These are phyloP conservation scores for Gossypium davidsonii DNA, from an alignment of 441 rosid species.

Conservation along the genomic window DNA sequence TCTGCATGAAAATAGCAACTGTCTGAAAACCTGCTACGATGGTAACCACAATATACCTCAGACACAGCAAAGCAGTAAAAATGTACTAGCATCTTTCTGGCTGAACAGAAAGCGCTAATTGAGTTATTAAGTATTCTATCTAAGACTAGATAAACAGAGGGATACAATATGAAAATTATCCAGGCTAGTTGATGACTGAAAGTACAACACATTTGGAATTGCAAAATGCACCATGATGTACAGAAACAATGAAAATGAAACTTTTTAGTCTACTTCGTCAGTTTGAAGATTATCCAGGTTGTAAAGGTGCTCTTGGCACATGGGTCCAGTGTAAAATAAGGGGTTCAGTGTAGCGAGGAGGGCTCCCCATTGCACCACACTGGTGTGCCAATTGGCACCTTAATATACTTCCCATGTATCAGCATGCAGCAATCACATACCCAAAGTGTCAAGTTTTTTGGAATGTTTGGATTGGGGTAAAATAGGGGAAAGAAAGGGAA, in stretches of 20 bases:
- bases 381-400: background rate
- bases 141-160: slow-evolving; percentile 3
- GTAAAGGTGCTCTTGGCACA: background rate
- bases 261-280: background rate
- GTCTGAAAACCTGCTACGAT: slow-evolving; percentile 98
- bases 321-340: background rate
- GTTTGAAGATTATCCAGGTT: background rate
- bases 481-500: too few relatives aligned
- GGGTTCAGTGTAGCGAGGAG: background rate
- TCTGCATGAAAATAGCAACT: slow-evolving; percentile 99
- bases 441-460: too few relatives aligned
- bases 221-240: background rate
- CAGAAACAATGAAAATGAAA: background rate
- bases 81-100: slow-evolving; percentile 11
- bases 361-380: background rate
- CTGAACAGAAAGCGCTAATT: slow-evolving; percentile 14
- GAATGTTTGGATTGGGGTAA: too few relatives aligned
- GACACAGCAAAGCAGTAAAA: slow-evolving; percentile 40
- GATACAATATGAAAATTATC: background rate
- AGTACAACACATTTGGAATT: background rate
- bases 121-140: background rate
- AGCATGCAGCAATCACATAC: background rate
- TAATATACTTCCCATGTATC: background rate
- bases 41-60: slow-evolving; percentile 82
- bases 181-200: background rate